Evolutionary conservation across 768 basidiomycete species (phyloP).

Genomic region (Postia placenta): DNA sequence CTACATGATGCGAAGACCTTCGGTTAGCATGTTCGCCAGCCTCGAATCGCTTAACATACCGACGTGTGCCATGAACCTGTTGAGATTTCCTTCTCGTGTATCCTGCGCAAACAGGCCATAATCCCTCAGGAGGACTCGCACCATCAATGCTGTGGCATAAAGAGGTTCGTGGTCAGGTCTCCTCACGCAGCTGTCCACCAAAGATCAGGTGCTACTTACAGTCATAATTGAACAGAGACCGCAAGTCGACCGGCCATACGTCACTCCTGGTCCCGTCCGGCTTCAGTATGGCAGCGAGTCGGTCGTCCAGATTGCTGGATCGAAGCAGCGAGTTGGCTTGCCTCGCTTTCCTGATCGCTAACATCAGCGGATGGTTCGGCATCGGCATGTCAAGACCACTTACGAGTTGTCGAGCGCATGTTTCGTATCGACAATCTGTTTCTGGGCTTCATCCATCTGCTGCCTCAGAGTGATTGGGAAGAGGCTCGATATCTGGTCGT

Average conservation of each 20-base stretch:
- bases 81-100: slow-evolving; percentile 39
- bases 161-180: not conserved
- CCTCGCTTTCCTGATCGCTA: slow-evolving; percentile 38
- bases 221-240: slow-evolving; percentile 46
- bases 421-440: slow-evolving; percentile 37
- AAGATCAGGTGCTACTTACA: slow-evolving; percentile 30
- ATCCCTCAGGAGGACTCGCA: slow-evolving; percentile 39
- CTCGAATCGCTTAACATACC: slow-evolving; percentile 25
- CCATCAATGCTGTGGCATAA: slow-evolving; percentile 30
- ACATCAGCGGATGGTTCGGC: not conserved
- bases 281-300: slow-evolving; percentile 40
- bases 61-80: slow-evolving; percentile 51
- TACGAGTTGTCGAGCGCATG: slow-evolving; percentile 50
- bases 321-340: slow-evolving; percentile 40
- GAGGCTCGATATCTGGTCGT: slow-evolving; percentile 39
- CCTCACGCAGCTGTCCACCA: not conserved
- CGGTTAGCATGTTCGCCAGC: not conserved
- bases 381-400: slow-evolving; percentile 1
- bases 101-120: slow-evolving; percentile 42
- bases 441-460: slow-evolving; percentile 38
- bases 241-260: slow-evolving; percentile 43
- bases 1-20: not conserved
- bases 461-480: slow-evolving; percentile 41
- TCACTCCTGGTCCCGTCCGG: slow-evolving; percentile 41
- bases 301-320: slow-evolving; percentile 35